Conservation (phyloP, 805 yeast species). For the Kuraishia cidri region DNA sequence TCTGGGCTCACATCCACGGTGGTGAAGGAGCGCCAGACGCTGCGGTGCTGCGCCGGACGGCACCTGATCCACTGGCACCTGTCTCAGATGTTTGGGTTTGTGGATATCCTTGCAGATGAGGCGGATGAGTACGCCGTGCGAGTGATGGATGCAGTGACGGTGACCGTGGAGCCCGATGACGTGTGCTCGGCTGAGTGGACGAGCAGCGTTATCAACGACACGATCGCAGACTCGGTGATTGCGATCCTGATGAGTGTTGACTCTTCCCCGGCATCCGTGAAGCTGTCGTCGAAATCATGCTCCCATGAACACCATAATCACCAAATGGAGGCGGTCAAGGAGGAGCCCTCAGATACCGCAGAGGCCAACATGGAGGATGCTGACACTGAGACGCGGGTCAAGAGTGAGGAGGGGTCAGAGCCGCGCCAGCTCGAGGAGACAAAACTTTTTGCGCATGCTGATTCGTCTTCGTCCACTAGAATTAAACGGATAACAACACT, state of each 20-base stretch:
- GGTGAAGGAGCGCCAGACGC: conserved; percentile 71
- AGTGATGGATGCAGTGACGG: conserved; percentile 58
- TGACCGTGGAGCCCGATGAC: conserved; percentile 34
- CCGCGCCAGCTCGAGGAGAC: not conserved
- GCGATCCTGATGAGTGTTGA: conserved; percentile 90
- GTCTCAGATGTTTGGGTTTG: conserved; percentile 89
- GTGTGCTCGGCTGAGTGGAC: conserved; percentile 79
- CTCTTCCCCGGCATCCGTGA: conserved; percentile 91
- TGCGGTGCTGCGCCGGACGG: conserved; percentile 73
- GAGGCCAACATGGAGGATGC: conserved; percentile 1
- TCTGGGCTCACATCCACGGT: conserved; percentile 81
- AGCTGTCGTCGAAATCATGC: conserved; percentile 60
- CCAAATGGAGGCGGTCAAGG: conserved; percentile 1
- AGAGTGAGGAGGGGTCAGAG: not conserved
- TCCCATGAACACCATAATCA: conserved; percentile 28
- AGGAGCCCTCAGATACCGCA: not conserved
- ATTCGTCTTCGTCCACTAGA: conserved; percentile 26
- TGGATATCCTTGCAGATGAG: conserved; percentile 54
- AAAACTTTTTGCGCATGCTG: conserved; percentile 14
- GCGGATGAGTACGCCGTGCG: conserved; percentile 36
- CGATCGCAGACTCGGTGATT: conserved; percentile 88
- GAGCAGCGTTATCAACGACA: conserved; percentile 81
- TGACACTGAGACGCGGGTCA: conserved; percentile 2
- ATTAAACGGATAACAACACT: conserved; percentile 50
- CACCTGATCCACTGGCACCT: conserved; percentile 83